Percentiles rank a stretch among this genome's conserved stretches.
Evolutionary conservation across 306 rosid genomes (phyloP).

Genomic region (Astragalus glycyphyllos): DNA sequence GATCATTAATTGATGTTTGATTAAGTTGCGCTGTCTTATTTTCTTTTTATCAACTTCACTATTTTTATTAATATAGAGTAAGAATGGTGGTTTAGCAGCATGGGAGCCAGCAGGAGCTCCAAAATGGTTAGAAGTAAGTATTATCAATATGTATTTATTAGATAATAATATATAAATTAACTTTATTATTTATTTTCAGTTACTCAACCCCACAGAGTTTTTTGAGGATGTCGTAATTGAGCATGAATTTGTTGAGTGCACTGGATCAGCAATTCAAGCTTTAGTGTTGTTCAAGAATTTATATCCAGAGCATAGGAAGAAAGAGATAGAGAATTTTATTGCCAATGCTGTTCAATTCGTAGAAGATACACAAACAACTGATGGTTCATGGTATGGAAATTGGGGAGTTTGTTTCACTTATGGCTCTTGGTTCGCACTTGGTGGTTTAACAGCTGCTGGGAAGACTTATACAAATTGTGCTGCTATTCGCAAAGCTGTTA

Average conservation of each 20-base stretch:
- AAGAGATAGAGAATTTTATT: slow-evolving; percentile 50
- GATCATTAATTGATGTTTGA: too few species aligned
- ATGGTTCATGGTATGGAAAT: slow-evolving; percentile 58
- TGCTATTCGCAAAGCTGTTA: slow-evolving; percentile 54
- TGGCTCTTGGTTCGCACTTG: slow-evolving; percentile 66
- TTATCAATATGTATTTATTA: background rate
- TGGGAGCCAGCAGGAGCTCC: slow-evolving; percentile 71
- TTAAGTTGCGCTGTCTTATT: too few species aligned
- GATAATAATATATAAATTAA: too few species aligned
- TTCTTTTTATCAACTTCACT: too few species aligned
- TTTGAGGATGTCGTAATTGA: slow-evolving; percentile 47
- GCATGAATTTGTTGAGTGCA: slow-evolving; percentile 56
- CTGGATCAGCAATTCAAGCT: slow-evolving; percentile 53
- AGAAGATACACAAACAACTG: slow-evolving; percentile 48
- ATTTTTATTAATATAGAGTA: slow-evolving; percentile 52
- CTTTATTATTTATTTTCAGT: slow-evolving; percentile 2
- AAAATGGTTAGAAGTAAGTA: slow-evolving; percentile 70
- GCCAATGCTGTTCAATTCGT: slow-evolving; percentile 42
- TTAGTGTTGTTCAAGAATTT: slow-evolving; percentile 48
- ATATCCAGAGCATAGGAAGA: slow-evolving; percentile 51
- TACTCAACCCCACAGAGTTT: slow-evolving; percentile 52
- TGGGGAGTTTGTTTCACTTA: slow-evolving; percentile 74
- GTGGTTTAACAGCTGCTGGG: slow-evolving; percentile 60
- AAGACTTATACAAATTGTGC: slow-evolving; percentile 52
- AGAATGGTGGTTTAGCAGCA: slow-evolving; percentile 72